A percentile compares a stretch with the other conserved stretches of the same genome.
These are phyloP conservation scores for Lactarius quietus DNA, from an alignment of 768 basidiomycete species.

Conservation along the genomic window DNA sequence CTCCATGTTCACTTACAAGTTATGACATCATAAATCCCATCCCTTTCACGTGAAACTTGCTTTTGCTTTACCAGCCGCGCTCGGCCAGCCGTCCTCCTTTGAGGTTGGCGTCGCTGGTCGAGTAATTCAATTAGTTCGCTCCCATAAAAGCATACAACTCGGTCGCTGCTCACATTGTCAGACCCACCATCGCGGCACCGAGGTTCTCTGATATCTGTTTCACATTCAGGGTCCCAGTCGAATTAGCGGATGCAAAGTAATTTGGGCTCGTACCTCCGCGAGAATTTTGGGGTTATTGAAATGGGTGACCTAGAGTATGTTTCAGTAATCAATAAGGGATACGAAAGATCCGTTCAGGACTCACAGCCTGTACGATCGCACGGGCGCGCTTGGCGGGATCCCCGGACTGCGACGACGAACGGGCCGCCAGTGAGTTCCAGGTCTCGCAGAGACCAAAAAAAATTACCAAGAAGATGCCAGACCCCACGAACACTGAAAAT, in stretches of 20 bases:
- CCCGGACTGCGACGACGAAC: constrained; percentile 55
- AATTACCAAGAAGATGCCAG: constrained; percentile 90
- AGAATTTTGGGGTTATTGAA: constrained; percentile 91
- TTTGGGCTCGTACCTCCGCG: constrained; percentile 58
- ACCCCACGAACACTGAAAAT: constrained; percentile 89
- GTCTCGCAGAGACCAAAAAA: constrained; percentile 29
- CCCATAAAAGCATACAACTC: background rate
- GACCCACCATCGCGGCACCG: constrained; percentile 90
- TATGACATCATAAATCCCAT: background rate
- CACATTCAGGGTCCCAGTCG: background rate
- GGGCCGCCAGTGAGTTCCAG: constrained; percentile 4
- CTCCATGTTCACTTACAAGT: background rate
- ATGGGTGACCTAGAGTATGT: constrained; percentile 72
- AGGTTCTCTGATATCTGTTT: constrained; percentile 72
- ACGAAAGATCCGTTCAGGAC: constrained; percentile 20
- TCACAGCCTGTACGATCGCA: constrained; percentile 93
- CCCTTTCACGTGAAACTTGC: constrained; percentile 17
- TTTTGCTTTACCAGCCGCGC: constrained; percentile 56
- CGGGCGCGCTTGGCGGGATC: constrained; percentile 92
- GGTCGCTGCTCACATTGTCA: constrained; percentile 66
- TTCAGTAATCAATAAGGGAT: constrained; percentile 17
- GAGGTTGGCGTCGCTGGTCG: constrained; percentile 54
- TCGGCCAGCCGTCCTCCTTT: constrained; percentile 67
- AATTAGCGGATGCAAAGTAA: constrained; percentile 2
- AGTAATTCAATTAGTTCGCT: background rate